Conservation (phyloP, 73 alveolate genomes). For the Paramecium sonneborni region DNA sequence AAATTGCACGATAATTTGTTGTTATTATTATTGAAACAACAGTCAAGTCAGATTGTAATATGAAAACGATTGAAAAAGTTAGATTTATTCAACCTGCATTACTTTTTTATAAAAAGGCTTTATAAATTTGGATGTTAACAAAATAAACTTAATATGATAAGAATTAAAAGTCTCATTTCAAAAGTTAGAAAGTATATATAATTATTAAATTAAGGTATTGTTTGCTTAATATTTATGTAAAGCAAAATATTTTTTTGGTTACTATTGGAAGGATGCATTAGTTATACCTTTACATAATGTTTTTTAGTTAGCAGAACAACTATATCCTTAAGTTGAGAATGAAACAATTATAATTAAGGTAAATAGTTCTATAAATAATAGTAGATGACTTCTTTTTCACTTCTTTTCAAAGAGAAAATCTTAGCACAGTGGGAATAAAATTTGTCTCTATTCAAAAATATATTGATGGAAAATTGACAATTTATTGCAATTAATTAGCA, state of each 20-base stretch:
- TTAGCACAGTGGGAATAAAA: not conserved
- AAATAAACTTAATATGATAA: not conserved
- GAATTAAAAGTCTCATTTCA: not conserved
- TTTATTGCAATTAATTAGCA: too few species aligned
- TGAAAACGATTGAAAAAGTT: not conserved
- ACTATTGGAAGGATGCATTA: not conserved
- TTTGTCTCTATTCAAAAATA: not conserved
- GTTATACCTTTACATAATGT: not conserved
- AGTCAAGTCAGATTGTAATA: not conserved
- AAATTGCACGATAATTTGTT: conserved; percentile 5
- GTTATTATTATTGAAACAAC: conserved; percentile 3
- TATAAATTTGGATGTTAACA: not conserved
- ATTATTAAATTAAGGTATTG: not conserved
- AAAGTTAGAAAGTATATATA: not conserved
- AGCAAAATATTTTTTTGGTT: not conserved
- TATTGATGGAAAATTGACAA: too few species aligned
- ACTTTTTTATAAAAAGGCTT: not conserved
- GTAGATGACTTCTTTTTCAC: not conserved
- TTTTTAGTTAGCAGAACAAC: not conserved
- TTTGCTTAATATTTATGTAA: not conserved
- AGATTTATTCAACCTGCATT: conserved; percentile 27
- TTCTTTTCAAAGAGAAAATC: not conserved
- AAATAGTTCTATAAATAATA: not conserved
- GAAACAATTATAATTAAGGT: not conserved
- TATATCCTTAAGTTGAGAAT: not conserved